Base-by-base conservation (phyloP, 768 basidiomycete genomes). In the Termitomyces sp. region DNA sequence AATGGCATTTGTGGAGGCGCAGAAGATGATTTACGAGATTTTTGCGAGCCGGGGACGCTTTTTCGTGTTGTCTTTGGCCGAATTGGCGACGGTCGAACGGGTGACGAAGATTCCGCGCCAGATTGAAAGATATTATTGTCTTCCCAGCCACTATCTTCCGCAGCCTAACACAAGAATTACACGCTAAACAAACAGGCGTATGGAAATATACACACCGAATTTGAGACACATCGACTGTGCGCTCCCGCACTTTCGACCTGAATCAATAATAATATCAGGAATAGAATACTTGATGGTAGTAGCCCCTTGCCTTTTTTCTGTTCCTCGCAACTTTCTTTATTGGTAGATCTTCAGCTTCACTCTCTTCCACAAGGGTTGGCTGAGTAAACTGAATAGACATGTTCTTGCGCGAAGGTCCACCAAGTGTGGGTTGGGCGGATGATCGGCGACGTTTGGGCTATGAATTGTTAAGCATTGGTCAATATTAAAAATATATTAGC, bases 111-210 rank as follows among this genome's bases (percentile, higher is more conserved):
- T 67, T 94, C 92, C 5, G 88, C 88, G n/a, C 91, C 92, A 9
- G 91, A 92, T 69, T 94, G 92, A 71, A 94, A 94, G 34, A 92
- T 85, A 64, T 94, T 94, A 68, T 92, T 92, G 65, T 93, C 92
- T 68, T 94, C 92, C 91, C 92, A 94, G 38, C 90, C 91, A 66
- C 91, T 92, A 57, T 91, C 90, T 43, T 90, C 88, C 32, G 71
- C 75, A 20, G 63, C 57, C 63, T 62, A 56, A 31, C 31, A 60
- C 59, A 58, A 47, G 53, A 40, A 15, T 48, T 61, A 59, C 36
- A 55, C 51, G 12, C 6, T 51, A 25, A 51, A 40, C 5, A 60
- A 58, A 17, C 15, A 48, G 55, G 62, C 14, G 2, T 17, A 54
- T 42, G 63, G 38, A 69, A 63, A 25, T 56, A 40, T 17, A 70